Percentiles rank a stretch among this genome's conserved stretches.
These are phyloP conservation scores for Margaritispora aquatica DNA, from an alignment of 495 filamentous ascomycete genomes.

Conservation along the genomic window DNA sequence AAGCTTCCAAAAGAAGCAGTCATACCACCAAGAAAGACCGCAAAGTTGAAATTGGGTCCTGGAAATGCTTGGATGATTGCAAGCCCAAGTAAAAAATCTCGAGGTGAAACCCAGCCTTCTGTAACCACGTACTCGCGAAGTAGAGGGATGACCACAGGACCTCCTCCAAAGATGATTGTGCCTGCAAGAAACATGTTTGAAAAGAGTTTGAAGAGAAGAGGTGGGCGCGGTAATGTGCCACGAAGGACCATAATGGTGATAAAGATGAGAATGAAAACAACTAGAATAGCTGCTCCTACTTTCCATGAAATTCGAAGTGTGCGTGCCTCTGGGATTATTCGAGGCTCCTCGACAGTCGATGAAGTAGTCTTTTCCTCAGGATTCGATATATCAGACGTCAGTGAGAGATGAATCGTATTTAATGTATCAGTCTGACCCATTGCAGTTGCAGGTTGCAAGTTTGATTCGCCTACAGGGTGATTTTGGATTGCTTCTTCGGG, in stretches of 20 bases:
- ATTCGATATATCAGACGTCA: too few relatives aligned
- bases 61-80: conserved; percentile 81
- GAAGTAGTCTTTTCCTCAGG: conserved; percentile 1
- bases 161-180: conserved; percentile 86
- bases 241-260: conserved; percentile 55
- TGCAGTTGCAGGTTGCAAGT: too few relatives aligned
- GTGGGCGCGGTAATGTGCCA: conserved; percentile 33
- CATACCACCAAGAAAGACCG: conserved; percentile 67
- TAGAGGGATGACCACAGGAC: conserved; percentile 79
- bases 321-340: conserved; percentile 34
- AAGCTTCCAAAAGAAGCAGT: conserved; percentile 36
- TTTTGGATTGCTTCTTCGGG: conserved; percentile 9
- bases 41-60: conserved; percentile 86
- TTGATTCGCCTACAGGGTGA: too few relatives aligned
- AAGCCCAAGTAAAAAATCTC: conserved; percentile 78
- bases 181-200: conserved; percentile 79
- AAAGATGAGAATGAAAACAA: conserved; percentile 53
- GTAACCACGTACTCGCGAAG: conserved; percentile 72
- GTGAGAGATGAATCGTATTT: too few relatives aligned
- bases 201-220: conserved; percentile 59
- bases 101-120: conserved; percentile 71
- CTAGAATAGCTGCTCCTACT: conserved; percentile 39
- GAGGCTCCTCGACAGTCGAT: conserved; percentile 25
- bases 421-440: too few relatives aligned
- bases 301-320: conserved; percentile 26